Evolutionary conservation across 23 red algal genomes (phyloP).

Genomic region (Gracilaria domingensis): DNA sequence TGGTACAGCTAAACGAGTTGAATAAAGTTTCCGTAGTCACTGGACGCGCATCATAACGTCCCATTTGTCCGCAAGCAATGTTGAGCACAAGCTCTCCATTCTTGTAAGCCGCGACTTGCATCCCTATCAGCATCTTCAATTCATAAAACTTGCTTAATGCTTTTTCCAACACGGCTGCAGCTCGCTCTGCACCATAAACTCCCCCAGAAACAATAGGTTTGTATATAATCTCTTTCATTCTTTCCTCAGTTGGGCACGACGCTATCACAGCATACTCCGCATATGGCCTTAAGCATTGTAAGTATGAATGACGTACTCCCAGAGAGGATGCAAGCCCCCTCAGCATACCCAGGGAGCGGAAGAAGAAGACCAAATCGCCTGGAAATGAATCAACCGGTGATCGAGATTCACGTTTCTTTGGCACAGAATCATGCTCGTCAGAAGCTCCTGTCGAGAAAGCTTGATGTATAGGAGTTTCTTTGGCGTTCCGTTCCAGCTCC

Average conservation of each 20-base stretch:
- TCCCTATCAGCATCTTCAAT: slow-evolving; percentile 62
- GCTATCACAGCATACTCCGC: slow-evolving; percentile 61
- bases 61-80: slow-evolving; percentile 57
- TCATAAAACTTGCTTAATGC: slow-evolving; percentile 53
- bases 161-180: slow-evolving; percentile 25
- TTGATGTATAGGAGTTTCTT: slow-evolving; percentile 32
- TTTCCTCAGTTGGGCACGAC: slow-evolving; percentile 26
- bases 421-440: not conserved
- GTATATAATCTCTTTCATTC: slow-evolving; percentile 30
- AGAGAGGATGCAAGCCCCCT: slow-evolving; percentile 70
- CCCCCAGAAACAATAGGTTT: not conserved
- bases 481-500: slow-evolving; percentile 32
- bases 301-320: slow-evolving; percentile 72
- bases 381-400: slow-evolving; percentile 80
- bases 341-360: slow-evolving; percentile 77
- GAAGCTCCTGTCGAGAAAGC: slow-evolving; percentile 8
- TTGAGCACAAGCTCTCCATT: slow-evolving; percentile 66
- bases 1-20: slow-evolving; percentile 76
- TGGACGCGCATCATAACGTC: slow-evolving; percentile 43
- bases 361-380: slow-evolving; percentile 81
- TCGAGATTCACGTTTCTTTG: slow-evolving; percentile 40
- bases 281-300: slow-evolving; percentile 48
- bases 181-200: not conserved
- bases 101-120: slow-evolving; percentile 81
- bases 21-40: slow-evolving; percentile 82